Evolutionary conservation across 169 alveolate genomes (phyloP), one percentile per base, ranked within the genome.

Genomic region (Cardiosporidium cionae): DNA sequence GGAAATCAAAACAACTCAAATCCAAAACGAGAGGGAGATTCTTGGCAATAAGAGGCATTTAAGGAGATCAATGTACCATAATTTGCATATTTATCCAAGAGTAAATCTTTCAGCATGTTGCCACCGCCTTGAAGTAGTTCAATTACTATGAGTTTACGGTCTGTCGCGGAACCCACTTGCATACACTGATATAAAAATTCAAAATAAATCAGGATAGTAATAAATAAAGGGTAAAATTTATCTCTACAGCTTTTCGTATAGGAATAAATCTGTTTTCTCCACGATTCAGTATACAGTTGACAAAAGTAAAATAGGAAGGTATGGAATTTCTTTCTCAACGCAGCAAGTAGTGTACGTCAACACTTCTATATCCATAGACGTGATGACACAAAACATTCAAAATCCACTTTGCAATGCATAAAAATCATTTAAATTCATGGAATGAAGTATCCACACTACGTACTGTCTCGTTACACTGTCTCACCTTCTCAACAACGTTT

Each of bases 401-500:
- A 9, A 52, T 34, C n/a, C n/a, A 0, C 0, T 1, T 28, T 3
- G 54, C 2, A 2, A 16, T 28, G 0, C 1, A 3, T 16, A 3
- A 32, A 53, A 0, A 5, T 53, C 65, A 28, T 7, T 31, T 28
- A 28, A 28, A 7, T 53, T 31, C 25, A 31, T 5, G 6, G 6
- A 6, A 1, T 28, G 3, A 31, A 25, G 25, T 53, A 31, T 5
- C 65, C 33, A 53, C 3, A 0, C 0, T 6, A 3, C 3, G 25
- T 31, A 25, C 25, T 31, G 65, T 3, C 3, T 53, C 44, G 25
- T 5, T 9, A 63, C 25, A 44, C 23, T 6, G 3, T 65, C 36
- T 5, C 7, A 72, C 79, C 64, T 74, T 74, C 75, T 95, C 98
- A 9, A 95, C 91, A 33, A 95, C 98, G 82, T 95, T 95, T 0